phyloP scores from a whole-genome alignment of 2,329 filamentous ascomycete genomes.

The Tolypocladium tundrense region DNA sequence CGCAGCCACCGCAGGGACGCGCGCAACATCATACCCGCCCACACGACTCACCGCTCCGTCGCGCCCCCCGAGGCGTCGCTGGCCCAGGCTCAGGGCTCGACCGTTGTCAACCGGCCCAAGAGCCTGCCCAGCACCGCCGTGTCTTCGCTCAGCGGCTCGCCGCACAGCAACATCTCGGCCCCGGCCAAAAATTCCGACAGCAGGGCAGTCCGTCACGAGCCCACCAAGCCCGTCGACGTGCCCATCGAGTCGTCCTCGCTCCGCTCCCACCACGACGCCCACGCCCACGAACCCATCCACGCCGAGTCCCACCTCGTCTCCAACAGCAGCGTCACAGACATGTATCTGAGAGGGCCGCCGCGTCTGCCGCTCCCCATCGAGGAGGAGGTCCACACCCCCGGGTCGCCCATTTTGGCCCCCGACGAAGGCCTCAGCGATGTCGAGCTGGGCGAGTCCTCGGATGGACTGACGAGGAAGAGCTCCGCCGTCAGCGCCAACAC shows the following conservation, averaged over 20 bases:
- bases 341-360: constrained; percentile 65
- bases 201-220: constrained; percentile 18
- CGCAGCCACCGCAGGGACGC: constrained; percentile 23
- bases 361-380: constrained; percentile 88
- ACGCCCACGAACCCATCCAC: constrained; percentile 19
- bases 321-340: constrained; percentile 50
- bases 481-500: constrained; percentile 52
- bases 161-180: constrained; percentile 26
- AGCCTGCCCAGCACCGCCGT: constrained; percentile 38
- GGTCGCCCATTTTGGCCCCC: constrained; percentile 76
- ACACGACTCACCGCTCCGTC: constrained; percentile 43
- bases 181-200: constrained; percentile 15
- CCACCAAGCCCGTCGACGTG: constrained; percentile 50
- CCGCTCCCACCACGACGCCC: constrained; percentile 25
- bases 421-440: constrained; percentile 46
- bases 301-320: constrained; percentile 34
- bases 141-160: constrained; percentile 37
- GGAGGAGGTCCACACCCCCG: constrained; percentile 79
- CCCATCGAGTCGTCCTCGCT: constrained; percentile 30
- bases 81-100: constrained; percentile 49
- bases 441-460: constrained; percentile 39
- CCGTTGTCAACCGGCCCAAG: constrained; percentile 34
- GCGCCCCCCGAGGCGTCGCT: constrained; percentile 53
- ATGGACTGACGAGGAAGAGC: constrained; percentile 40
- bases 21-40: constrained; percentile 43